Evolutionary conservation across 306 rosid species (phyloP).

Genomic region (Vigna nakashimae): DNA sequence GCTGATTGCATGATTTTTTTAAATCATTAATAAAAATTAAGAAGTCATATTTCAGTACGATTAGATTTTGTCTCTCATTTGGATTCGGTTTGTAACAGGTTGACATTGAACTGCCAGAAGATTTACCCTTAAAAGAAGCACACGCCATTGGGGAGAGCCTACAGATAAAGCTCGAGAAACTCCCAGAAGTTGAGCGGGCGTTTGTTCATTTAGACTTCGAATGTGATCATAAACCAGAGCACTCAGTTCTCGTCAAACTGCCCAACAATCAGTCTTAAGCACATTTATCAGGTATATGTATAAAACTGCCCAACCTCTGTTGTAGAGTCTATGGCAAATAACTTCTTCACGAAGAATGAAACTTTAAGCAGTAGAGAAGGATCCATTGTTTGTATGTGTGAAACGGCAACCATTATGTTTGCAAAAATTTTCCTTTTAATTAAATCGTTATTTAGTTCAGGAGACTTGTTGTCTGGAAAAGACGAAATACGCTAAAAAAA

Average conservation of each 20-base stretch:
- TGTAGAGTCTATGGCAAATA: background rate
- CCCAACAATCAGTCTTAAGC: constrained; percentile 62
- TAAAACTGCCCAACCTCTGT: background rate
- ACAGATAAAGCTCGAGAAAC: constrained; percentile 78
- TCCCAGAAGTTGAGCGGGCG: constrained; percentile 82
- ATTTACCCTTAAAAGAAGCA: constrained; percentile 79
- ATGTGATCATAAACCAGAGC: constrained; percentile 96
- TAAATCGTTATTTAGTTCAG: background rate
- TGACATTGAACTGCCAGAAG: constrained; percentile 93
- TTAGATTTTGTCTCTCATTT: constrained; percentile 25
- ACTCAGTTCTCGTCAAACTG: constrained; percentile 70
- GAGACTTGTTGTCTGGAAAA: background rate
- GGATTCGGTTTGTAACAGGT: constrained; percentile 62
- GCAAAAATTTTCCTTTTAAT: background rate
- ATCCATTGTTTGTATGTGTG: constrained; percentile 11
- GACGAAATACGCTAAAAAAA: background rate
- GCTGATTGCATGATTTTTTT: no score
- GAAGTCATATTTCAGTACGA: no score
- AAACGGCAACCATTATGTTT: constrained; percentile 10
- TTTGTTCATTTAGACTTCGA: constrained; percentile 98
- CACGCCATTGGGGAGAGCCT: constrained; percentile 79
- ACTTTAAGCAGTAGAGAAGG: background rate
- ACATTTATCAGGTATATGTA: background rate
- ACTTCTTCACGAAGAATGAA: constrained; percentile 5
- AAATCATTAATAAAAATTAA: no score